Conservation (phyloP, 2,329 filamentous ascomycete species). For the Aurifilum marmelostoma region DNA sequence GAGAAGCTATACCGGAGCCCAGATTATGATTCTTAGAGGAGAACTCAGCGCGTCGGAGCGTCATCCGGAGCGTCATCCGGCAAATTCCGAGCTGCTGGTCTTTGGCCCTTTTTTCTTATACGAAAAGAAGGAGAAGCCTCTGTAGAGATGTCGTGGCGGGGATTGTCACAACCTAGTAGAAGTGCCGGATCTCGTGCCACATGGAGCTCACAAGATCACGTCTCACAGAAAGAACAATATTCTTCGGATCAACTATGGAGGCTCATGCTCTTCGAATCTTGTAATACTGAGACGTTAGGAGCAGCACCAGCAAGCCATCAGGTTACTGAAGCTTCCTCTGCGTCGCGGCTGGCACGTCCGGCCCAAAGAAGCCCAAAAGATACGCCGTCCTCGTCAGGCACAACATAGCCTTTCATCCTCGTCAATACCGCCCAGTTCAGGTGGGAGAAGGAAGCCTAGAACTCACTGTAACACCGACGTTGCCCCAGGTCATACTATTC, state of each 20-base stretch:
- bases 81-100: not conserved
- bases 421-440: not conserved
- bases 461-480: slow-evolving; percentile 67
- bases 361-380: slow-evolving; percentile 62
- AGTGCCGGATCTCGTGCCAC: slow-evolving; percentile 13
- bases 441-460: not conserved
- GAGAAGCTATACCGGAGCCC: not conserved
- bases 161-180: not conserved
- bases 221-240: slow-evolving; percentile 7
- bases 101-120: not conserved
- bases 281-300: not conserved
- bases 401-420: slow-evolving; percentile 49
- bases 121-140: not conserved
- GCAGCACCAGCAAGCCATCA: no score
- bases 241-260: not conserved
- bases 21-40: not conserved
- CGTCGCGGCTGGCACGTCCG: slow-evolving; percentile 38
- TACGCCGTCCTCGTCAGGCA: slow-evolving; percentile 61
- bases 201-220: not conserved
- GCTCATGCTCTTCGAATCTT: not conserved
- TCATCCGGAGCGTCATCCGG: no score
- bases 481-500: slow-evolving; percentile 76
- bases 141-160: not conserved
- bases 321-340: slow-evolving; percentile 32
- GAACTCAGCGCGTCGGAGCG: not conserved